These are phyloP conservation scores for Trichocomaceae sp. DNA, from an alignment of 2,329 filamentous ascomycete genomes.

Conservation along the genomic window DNA sequence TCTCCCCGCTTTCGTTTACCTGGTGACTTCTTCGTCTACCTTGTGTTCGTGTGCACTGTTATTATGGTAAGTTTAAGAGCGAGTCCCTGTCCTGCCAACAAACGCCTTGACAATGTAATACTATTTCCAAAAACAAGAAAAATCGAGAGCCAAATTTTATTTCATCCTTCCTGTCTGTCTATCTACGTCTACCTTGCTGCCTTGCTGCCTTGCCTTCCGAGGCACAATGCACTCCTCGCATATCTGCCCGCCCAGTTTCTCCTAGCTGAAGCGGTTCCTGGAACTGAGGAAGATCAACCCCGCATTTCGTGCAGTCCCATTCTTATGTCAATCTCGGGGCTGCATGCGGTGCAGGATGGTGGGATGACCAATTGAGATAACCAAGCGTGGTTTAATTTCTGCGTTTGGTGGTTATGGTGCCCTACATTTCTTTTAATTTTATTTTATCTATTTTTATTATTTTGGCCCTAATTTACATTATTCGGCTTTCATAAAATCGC, in stretches of 20 bases:
- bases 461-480: slow-evolving; percentile 7
- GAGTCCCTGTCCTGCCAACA: slow-evolving; percentile 1
- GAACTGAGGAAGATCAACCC: slow-evolving; percentile 74
- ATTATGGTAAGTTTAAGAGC: slow-evolving; percentile 66
- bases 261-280: slow-evolving; percentile 77
- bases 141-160: slow-evolving; percentile 8
- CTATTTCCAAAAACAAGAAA: slow-evolving; percentile 5
- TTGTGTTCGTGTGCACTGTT: slow-evolving; percentile 62
- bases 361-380: slow-evolving; percentile 66
- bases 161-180: slow-evolving; percentile 12
- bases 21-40: slow-evolving; percentile 74
- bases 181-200: not conserved
- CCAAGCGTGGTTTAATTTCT: slow-evolving; percentile 46
- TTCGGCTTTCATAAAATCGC: not conserved
- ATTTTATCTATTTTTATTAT: slow-evolving; percentile 5
- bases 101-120: slow-evolving; percentile 4
- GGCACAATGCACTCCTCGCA: slow-evolving; percentile 47
- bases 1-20: slow-evolving; percentile 66
- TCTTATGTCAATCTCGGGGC: slow-evolving; percentile 52
- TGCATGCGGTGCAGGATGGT: slow-evolving; percentile 66
- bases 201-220: not conserved
- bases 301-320: slow-evolving; percentile 57
- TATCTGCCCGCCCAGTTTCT: slow-evolving; percentile 71
- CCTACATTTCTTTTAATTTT: slow-evolving; percentile 51
- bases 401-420: slow-evolving; percentile 58